Evolutionary conservation across 2,329 filamentous ascomycete species (phyloP), one percentile per base, ranked within the genome.

Genomic region (Fusarium duplospermum): DNA sequence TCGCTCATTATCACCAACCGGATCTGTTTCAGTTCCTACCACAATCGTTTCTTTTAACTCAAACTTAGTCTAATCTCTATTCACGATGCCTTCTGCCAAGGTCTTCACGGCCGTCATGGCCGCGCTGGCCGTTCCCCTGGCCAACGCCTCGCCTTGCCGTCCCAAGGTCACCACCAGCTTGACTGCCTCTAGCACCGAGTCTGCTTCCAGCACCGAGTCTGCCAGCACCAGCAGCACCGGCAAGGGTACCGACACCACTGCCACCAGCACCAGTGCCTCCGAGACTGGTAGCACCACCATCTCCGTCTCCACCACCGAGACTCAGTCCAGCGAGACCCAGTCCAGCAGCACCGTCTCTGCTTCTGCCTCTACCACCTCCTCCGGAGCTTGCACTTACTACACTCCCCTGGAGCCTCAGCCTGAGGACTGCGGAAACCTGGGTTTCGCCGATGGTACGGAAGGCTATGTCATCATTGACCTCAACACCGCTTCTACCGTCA

Each of bases 61-160:
- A 24, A 29, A 64, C 58, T 18, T 47, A 66, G 31, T 58, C 40
- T 58, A 74, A 69, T 72, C 61, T 10, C 10, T 36, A 36, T 45
- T 45, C 29, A 42, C n/a, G 42, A 74, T 74, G 72, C 65, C 72
- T 64, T 74, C 72, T 9, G 52, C 57, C 31, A 74, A 74, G 69
- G 71, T 74, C 65, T 72, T 74, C 50, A 61, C 72, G n/a, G 72
- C 72, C 62, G 47, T 74, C 42, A 24, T 74, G 61, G 72, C 72
- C 40, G 72, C 69, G 13, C 47, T 74, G 72, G 72, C 72, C 62
- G 33, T 70, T 5, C 67, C 67, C n/a, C 59, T 70, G 61, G 72
- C 36, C 50, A 57, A 50, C 38, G 71, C 72, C 31, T 40, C 72
- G 18, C 72, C 72, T 52, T 74, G 72, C 40, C 74, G 72, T 62